These are phyloP conservation scores for Madurella fahalii DNA, from an alignment of 2,329 filamentous ascomycete genomes.

Conservation along the genomic window DNA sequence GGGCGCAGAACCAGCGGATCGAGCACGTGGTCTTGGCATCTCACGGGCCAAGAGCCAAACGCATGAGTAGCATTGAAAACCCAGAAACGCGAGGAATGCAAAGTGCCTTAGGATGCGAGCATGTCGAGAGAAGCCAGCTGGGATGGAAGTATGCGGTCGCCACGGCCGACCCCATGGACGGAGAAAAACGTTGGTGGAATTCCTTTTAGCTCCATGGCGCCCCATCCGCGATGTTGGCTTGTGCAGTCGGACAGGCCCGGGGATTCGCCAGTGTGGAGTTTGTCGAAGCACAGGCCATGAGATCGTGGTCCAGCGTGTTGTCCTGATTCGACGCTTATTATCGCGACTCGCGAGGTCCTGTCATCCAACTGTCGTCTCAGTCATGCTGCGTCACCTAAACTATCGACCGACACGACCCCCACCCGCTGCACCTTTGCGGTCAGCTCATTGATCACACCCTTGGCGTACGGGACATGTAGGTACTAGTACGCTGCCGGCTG, in stretches of 20 bases:
- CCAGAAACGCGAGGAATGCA: not conserved
- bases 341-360: not conserved
- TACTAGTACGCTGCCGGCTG: not conserved
- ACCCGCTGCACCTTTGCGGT: not conserved
- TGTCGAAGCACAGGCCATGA: not conserved
- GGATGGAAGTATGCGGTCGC: not conserved
- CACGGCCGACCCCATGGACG: no score
- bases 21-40: conserved; percentile 15
- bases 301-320: not conserved
- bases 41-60: no score
- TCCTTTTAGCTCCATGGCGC: no score
- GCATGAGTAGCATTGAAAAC: not conserved
- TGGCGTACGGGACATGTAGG: not conserved
- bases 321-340: not conserved
- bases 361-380: not conserved
- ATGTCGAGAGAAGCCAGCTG: not conserved
- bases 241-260: no score
- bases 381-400: not conserved
- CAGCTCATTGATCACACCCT: no score
- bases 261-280: no score
- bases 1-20: conserved; percentile 5
- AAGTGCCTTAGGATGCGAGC: not conserved
- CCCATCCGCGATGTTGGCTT: no score
- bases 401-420: not conserved
- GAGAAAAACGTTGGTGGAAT: no score